phyloP scores from a whole-genome alignment of 495 filamentous ascomycete species.

The Pyrenula aspistea region DNA sequence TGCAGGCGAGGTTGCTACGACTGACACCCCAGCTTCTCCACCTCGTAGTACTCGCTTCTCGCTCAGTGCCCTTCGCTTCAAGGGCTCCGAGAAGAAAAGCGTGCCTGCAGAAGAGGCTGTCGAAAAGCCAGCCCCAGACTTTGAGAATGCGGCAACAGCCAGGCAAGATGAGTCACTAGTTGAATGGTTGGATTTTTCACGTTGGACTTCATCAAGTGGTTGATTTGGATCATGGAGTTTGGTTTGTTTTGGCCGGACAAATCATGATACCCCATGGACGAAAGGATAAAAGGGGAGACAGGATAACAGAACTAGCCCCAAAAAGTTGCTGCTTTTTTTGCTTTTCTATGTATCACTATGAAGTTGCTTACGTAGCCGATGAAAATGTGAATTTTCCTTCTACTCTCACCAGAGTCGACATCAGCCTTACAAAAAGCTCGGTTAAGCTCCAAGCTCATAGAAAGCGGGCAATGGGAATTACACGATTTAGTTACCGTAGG shows the following conservation, averaged over 20 bases:
- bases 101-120: slow-evolving; percentile 38
- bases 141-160: slow-evolving; percentile 12
- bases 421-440: too few relatives aligned
- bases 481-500: too few relatives aligned
- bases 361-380: too few relatives aligned
- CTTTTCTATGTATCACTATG: too few relatives aligned
- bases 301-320: background rate
- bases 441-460: too few relatives aligned
- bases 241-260: background rate
- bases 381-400: too few relatives aligned
- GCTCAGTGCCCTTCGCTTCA: slow-evolving; percentile 41
- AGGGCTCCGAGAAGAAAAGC: slow-evolving; percentile 32
- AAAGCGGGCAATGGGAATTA: too few relatives aligned
- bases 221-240: too few relatives aligned
- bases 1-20: background rate
- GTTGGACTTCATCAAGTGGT: too few relatives aligned
- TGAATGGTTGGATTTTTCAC: slow-evolving; percentile 47
- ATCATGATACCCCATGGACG: background rate
- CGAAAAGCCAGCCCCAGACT: slow-evolving; percentile 37
- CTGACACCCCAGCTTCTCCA: slow-evolving; percentile 9
- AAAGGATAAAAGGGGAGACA: background rate
- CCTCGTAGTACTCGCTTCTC: slow-evolving; percentile 32
- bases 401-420: too few relatives aligned
- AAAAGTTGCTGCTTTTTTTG: background rate
- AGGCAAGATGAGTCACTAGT: slow-evolving; percentile 33